Evolutionary conservation across 129 eudicot species (phyloP).

Genomic region (Glebionis coronaria): DNA sequence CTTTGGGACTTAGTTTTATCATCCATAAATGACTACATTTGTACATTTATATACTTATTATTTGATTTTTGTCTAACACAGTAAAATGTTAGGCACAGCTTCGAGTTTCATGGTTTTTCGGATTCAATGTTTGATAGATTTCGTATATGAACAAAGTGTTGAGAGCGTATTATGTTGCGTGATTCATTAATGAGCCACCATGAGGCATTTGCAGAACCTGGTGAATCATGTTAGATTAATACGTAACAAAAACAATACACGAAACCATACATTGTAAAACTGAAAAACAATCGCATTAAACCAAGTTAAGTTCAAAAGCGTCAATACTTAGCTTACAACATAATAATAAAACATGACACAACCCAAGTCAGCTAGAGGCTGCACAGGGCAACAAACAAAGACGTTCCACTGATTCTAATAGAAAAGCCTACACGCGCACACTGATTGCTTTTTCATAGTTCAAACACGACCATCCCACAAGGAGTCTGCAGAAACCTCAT

Average conservation of each 20-base stretch:
- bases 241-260: no score
- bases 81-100: background rate
- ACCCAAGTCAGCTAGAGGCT: constrained; percentile 30
- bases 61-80: background rate
- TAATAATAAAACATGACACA: constrained; percentile 7
- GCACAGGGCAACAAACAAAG: constrained; percentile 27
- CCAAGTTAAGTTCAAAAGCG: constrained; percentile 11
- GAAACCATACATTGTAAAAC: background rate
- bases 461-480: constrained; percentile 70
- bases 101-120: background rate
- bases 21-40: no score
- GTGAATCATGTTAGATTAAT: no score
- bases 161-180: no score
- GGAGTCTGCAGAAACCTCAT: no score
- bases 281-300: background rate
- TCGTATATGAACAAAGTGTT: no score
- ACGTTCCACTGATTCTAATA: background rate
- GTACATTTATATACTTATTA: no score
- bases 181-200: no score
- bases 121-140: no score
- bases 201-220: no score
- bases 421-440: constrained; percentile 6
- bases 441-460: background rate
- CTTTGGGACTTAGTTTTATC: no score
- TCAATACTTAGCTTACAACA: constrained; percentile 8